These are phyloP conservation scores for Shiraia bambusicola DNA, from an alignment of 2,329 filamentous ascomycete genomes.

Conservation along the genomic window DNA sequence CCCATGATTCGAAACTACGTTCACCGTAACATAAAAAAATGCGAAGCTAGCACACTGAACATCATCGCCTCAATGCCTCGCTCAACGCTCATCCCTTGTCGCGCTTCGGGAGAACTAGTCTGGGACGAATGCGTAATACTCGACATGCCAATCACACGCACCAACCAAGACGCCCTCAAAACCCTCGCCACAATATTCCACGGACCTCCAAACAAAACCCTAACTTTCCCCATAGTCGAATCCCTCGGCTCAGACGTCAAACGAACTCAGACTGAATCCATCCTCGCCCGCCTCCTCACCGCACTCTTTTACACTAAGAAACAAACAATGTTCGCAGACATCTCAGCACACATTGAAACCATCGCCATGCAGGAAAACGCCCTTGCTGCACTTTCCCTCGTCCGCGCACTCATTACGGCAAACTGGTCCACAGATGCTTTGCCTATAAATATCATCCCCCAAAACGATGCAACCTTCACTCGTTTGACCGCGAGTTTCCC, in stretches of 20 bases:
- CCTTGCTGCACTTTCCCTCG: constrained; percentile 55
- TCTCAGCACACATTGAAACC: constrained; percentile 57
- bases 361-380: constrained; percentile 60
- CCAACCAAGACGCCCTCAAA: constrained; percentile 57
- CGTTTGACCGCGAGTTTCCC: constrained; percentile 35
- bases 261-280: constrained; percentile 50
- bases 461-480: constrained; percentile 52
- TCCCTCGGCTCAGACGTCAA: constrained; percentile 22
- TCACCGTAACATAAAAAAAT: constrained; percentile 52
- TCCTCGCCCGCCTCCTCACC: constrained; percentile 57
- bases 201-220: constrained; percentile 48
- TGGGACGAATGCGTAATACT: constrained; percentile 47
- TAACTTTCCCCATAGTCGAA: constrained; percentile 41
- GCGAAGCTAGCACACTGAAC: constrained; percentile 58
- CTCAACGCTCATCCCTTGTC: constrained; percentile 52
- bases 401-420: constrained; percentile 56
- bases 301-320: constrained; percentile 56
- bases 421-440: constrained; percentile 52
- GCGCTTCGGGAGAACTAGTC: constrained; percentile 35
- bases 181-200: constrained; percentile 59
- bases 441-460: constrained; percentile 47
- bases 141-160: constrained; percentile 54
- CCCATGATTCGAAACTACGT: constrained; percentile 53
- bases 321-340: constrained; percentile 54
- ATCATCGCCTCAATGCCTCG: constrained; percentile 61